These are phyloP conservation scores for Candida nitratophila DNA, from an alignment of 805 yeast genomes.

Conservation along the genomic window DNA sequence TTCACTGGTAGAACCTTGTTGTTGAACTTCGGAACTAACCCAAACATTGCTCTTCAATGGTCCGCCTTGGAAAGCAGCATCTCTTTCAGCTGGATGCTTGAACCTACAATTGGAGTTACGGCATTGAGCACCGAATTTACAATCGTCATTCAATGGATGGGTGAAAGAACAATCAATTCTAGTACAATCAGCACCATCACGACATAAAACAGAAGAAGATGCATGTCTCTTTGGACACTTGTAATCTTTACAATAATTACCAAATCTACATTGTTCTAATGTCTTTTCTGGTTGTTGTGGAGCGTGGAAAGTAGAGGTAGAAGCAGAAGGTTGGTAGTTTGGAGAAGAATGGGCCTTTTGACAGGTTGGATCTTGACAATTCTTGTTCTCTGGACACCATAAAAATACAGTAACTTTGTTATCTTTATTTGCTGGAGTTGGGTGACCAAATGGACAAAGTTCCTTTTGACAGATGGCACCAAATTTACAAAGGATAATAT, in stretches of 20 bases:
- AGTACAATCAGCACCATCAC: constrained; percentile 73
- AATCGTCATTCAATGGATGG: constrained; percentile 74
- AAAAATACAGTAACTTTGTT: constrained; percentile 61
- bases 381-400: constrained; percentile 72
- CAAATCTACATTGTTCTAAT: constrained; percentile 80
- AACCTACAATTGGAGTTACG: constrained; percentile 64
- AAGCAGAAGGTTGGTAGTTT: constrained; percentile 28
- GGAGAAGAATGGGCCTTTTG: constrained; percentile 81
- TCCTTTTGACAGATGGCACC: constrained; percentile 71
- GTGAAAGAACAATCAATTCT: constrained; percentile 77
- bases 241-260: constrained; percentile 66
- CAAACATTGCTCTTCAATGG: constrained; percentile 24
- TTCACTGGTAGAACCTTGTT: constrained; percentile 37
- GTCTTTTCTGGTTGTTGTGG: constrained; percentile 34
- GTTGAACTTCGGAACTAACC: constrained; percentile 15
- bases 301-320: constrained; percentile 2
- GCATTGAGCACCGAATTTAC: constrained; percentile 76
- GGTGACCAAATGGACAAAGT: constrained; percentile 84
- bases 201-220: constrained; percentile 61
- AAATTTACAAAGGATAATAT: constrained; percentile 65
- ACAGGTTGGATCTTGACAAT: constrained; percentile 58
- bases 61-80: constrained; percentile 12
- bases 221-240: constrained; percentile 86
- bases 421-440: constrained; percentile 75
- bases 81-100: constrained; percentile 78